Evolutionary conservation across 306 rosid genomes (phyloP).

Genomic region (Hylodesmum podocarpum): DNA sequence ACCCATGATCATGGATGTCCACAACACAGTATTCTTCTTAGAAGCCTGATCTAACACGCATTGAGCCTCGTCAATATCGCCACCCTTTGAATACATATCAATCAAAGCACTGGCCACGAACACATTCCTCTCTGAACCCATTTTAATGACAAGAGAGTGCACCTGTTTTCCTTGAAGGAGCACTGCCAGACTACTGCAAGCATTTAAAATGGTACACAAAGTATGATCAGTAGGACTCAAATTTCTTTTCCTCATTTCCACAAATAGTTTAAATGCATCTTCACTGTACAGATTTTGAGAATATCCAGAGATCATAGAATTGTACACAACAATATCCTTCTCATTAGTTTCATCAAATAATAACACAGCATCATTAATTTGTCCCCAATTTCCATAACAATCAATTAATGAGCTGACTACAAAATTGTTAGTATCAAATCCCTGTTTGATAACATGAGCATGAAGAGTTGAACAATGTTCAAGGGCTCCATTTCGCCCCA

Average conservation of each 20-base stretch:
- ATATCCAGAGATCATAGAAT: constrained; percentile 65
- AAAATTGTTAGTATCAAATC: constrained; percentile 49
- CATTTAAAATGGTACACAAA: constrained; percentile 52
- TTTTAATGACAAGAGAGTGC: constrained; percentile 57
- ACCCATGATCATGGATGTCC: constrained; percentile 68
- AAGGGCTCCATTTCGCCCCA: constrained; percentile 35
- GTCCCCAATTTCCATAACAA: constrained; percentile 55
- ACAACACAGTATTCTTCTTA: constrained; percentile 48
- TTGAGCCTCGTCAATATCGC: constrained; percentile 52
- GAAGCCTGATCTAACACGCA: constrained; percentile 46
- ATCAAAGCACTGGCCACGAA: constrained; percentile 61
- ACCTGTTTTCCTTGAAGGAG: constrained; percentile 57
- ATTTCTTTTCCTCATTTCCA: constrained; percentile 49
- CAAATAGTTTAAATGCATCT: constrained; percentile 52
- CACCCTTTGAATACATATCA: constrained; percentile 73
- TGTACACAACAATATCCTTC: constrained; percentile 52
- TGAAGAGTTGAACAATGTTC: constrained; percentile 47
- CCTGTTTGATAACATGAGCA: constrained; percentile 53
- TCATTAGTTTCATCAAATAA: constrained; percentile 44
- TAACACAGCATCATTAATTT: constrained; percentile 40
- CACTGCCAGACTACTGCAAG: constrained; percentile 56
- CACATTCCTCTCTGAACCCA: constrained; percentile 58
- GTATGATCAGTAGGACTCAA: constrained; percentile 57
- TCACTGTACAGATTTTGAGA: constrained; percentile 45
- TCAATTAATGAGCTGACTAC: constrained; percentile 54